A percentile compares a stretch with the other conserved stretches of the same genome.
phyloP scores from a whole-genome alignment of 2,329 filamentous ascomycete species.

The Fusarium sp. region DNA sequence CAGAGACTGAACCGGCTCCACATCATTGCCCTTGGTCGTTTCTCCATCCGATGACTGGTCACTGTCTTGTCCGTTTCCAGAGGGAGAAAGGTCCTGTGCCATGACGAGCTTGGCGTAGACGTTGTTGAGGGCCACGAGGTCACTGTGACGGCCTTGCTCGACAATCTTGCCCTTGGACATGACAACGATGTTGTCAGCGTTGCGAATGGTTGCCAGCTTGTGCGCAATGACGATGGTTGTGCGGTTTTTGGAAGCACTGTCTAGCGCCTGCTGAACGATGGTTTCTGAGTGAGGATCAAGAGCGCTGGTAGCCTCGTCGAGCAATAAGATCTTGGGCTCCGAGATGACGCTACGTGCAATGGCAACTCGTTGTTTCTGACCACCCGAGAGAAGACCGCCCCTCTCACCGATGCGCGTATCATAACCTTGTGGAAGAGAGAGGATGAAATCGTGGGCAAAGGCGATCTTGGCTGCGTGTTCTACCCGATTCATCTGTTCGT shows the following conservation, averaged over 20 bases:
- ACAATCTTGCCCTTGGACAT: constrained; percentile 67
- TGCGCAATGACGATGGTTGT: constrained; percentile 76
- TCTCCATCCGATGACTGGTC: not conserved
- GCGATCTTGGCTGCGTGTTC: constrained; percentile 59
- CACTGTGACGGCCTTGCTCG: constrained; percentile 66
- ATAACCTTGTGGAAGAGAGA: constrained; percentile 56
- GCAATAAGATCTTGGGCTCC: constrained; percentile 65
- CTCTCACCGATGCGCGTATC: constrained; percentile 70
- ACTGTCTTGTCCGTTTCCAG: not conserved
- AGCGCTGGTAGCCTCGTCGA: constrained; percentile 76
- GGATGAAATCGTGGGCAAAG: constrained; percentile 63
- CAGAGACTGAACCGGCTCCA: not conserved
- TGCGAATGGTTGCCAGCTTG: constrained; percentile 65
- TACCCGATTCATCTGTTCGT: constrained; percentile 56
- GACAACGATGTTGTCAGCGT: constrained; percentile 74
- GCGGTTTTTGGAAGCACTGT: constrained; percentile 63
- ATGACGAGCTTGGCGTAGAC: constrained; percentile 63
- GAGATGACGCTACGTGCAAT: constrained; percentile 63
- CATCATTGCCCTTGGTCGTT: not conserved
- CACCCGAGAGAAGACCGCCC: constrained; percentile 73
- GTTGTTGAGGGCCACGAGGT: constrained; percentile 60
- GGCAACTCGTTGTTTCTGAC: constrained; percentile 73
- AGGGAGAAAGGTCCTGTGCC: constrained; percentile 49
- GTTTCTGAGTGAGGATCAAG: constrained; percentile 56
- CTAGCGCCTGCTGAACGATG: constrained; percentile 66